Conservation (phyloP, 345 rosid species). For the Salix purpurea region DNA sequence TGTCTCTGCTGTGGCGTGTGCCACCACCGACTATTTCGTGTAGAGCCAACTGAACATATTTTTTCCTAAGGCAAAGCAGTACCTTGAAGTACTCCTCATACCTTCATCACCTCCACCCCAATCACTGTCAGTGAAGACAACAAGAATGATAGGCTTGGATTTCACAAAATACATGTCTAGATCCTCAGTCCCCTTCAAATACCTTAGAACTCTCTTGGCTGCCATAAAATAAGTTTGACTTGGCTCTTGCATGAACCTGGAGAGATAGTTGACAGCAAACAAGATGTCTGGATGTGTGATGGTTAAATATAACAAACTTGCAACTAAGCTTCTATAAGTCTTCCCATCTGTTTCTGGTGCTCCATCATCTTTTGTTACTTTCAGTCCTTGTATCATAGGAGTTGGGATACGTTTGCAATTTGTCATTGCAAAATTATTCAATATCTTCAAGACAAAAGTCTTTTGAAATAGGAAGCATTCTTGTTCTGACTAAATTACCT, state of each 20-base stretch:
- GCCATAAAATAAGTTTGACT: no score
- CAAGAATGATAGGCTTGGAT: rapidly evolving
- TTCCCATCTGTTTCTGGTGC: neutral
- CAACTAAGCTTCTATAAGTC: neutral
- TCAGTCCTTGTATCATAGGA: no score
- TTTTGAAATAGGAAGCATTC: neutral
- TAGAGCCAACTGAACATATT: neutral
- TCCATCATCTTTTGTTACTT: no score
- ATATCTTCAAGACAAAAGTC: neutral
- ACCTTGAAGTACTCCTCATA: no score
- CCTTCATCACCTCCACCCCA: neutral
- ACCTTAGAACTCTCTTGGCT: neutral
- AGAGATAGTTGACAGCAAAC: neutral
- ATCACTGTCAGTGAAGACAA: neutral
- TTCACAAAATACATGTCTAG: neutral
- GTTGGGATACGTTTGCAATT: neutral
- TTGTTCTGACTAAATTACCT: neutral
- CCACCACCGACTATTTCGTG: neutral
- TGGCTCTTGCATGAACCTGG: neutral
- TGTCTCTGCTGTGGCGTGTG: neutral
- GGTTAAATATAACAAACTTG: neutral
- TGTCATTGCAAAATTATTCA: neutral
- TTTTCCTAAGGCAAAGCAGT: no score
- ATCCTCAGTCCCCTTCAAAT: neutral
- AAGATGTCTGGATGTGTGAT: neutral